Base-by-base conservation (phyloP, 495 filamentous ascomycete species). In the Neurospora hispaniola region DNA sequence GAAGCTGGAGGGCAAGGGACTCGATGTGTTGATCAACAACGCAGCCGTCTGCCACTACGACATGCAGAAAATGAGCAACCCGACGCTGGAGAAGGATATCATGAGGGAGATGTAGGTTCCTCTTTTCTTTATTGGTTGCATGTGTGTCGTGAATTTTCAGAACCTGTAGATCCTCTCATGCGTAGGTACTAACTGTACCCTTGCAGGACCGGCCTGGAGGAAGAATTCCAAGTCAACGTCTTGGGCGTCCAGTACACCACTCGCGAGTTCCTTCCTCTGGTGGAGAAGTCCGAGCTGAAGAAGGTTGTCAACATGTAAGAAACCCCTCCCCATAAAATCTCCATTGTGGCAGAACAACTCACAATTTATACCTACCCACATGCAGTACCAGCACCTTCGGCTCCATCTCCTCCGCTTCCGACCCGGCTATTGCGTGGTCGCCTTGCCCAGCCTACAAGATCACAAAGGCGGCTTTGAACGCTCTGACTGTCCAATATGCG, bases 391-490 rank as follows among this genome's bases (percentile, higher is more conserved):
- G 80, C 3, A 85, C 80, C 4, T 41, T 87, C 12, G 86, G 84
- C 40, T 86, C 86, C 0, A 84, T 85, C 40, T 71, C 78, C 27
- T 71, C 72, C 69, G 78, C 81, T 27, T 71, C 73, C 69, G 78
- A 80, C 5, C 31, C 40, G 6, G 68, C 44, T 7, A 81, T 75
- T 69, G 70, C 69, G 3, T 42, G 69, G 11, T 46, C 74, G 12
- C 79, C 79, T 0, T 73, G 42, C 10, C 85, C 84, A 7, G 83
- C 83, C 7, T 88, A 89, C 74, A 87, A 85, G 73, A 81, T 88
- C 72, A 78, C 82, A 42, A 89, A 88, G 75, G 84, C 86, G 0
- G 84, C 84, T 3, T 70, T 86, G 69, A 87, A 88, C 70, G 82
- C 83, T 77, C 74, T 88, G 6, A 87, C 83, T 4, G 79, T 84